phyloP scores from a whole-genome alignment of 148 eudicot species.

The Dysphania ambrosioides region DNA sequence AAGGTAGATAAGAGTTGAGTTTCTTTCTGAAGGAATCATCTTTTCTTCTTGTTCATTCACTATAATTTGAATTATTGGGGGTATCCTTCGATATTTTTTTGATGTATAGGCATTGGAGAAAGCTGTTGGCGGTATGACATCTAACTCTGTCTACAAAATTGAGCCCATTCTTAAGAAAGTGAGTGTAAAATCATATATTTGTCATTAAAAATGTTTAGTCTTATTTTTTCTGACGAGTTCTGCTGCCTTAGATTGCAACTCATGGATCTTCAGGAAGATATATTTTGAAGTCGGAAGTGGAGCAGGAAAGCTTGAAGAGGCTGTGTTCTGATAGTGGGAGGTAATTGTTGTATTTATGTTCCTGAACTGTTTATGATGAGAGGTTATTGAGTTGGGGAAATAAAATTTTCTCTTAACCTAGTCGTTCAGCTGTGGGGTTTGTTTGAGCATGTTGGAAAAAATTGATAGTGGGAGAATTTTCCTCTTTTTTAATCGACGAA shows the following conservation, averaged over 20 bases:
- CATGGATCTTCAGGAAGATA: constrained; percentile 77
- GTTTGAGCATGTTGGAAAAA: neutral
- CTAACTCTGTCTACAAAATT: constrained; percentile 53
- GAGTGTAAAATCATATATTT: constrained; percentile 23
- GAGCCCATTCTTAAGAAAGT: constrained; percentile 80
- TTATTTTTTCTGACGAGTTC: constrained; percentile 26
- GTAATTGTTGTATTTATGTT: constrained; percentile 28
- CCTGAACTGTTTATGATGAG: neutral
- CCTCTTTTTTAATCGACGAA: neutral
- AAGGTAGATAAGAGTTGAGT: constrained; percentile 46
- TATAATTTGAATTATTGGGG: neutral
- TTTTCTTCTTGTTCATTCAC: neutral
- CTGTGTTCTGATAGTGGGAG: constrained; percentile 51
- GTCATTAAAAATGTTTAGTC: constrained; percentile 12
- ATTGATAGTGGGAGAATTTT: neutral
- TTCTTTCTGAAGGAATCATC: constrained; percentile 1
- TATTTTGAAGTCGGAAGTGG: constrained; percentile 62
- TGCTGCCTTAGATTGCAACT: constrained; percentile 67
- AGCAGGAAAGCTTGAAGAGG: constrained; percentile 53
- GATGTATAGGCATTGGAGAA: constrained; percentile 69
- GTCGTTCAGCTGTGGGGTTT: neutral
- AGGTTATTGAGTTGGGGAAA: neutral
- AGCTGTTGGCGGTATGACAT: constrained; percentile 67
- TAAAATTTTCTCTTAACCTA: neutral
- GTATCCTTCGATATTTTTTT: neutral